Conservation (phyloP, 2,329 filamentous ascomycete species). For the Neopestalotiopsis sp. region DNA sequence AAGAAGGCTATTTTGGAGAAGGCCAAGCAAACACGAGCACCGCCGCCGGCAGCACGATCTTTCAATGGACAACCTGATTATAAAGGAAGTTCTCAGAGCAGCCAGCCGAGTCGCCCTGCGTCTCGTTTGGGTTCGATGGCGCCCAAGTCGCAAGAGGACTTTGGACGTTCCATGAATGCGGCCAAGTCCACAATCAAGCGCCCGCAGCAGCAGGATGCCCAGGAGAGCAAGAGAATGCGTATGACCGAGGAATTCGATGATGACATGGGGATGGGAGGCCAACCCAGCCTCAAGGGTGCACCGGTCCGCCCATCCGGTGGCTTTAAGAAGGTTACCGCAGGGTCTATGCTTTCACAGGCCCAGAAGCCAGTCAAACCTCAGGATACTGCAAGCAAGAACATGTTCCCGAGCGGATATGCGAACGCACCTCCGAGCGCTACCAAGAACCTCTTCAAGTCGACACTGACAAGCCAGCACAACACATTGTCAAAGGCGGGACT, state of each 20-base stretch:
- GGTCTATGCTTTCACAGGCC: conserved; percentile 3
- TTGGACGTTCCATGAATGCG: conserved; percentile 64
- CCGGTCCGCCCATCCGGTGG: conserved; percentile 81
- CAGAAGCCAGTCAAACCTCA: conserved; percentile 45
- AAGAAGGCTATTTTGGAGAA: conserved; percentile 68
- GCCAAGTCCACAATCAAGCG: conserved; percentile 79
- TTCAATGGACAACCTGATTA: conserved; percentile 56
- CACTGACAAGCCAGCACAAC: conserved; percentile 70
- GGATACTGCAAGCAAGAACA: conserved; percentile 65
- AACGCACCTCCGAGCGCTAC: conserved; percentile 59
- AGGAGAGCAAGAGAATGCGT: conserved; percentile 80
- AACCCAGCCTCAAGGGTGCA: conserved; percentile 76
- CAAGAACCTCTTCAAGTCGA: conserved; percentile 68
- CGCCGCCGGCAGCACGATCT: conserved; percentile 62
- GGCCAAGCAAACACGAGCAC: conserved; percentile 68
- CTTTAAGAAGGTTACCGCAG: conserved; percentile 66
- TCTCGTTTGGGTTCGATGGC: conserved; percentile 65
- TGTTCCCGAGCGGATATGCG: conserved; percentile 66
- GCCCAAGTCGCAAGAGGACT: conserved; percentile 61
- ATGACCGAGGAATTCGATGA: conserved; percentile 76
- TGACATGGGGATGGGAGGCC: conserved; percentile 62
- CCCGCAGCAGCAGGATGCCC: conserved; percentile 68
- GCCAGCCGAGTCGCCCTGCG: conserved; percentile 46
- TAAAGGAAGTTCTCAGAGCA: conserved; percentile 36
- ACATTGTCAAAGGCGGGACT: conserved; percentile 67